These are phyloP conservation scores for Escovopsis weberi DNA, from an alignment of 2,329 filamentous ascomycete genomes.

Conservation along the genomic window DNA sequence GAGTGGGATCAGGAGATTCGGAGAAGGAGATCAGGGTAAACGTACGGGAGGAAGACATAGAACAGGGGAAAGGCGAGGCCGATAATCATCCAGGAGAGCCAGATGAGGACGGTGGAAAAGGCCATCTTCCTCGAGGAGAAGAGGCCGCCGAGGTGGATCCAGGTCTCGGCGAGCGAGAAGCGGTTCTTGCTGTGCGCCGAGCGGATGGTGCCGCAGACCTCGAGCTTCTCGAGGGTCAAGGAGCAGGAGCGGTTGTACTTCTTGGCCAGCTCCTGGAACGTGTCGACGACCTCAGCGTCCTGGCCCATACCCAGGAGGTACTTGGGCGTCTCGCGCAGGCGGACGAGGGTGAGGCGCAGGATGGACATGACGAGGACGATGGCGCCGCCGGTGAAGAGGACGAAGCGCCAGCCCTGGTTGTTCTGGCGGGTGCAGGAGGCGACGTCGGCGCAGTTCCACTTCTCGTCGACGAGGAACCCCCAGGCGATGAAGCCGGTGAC, in stretches of 20 bases:
- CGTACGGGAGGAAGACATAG: slow-evolving; percentile 60
- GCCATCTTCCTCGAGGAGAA: slow-evolving; percentile 47
- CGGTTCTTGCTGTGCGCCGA: slow-evolving; percentile 20
- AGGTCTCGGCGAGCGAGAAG: slow-evolving; percentile 18
- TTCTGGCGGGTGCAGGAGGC: slow-evolving; percentile 30
- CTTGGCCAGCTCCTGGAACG: slow-evolving; percentile 36
- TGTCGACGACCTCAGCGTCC: slow-evolving; percentile 32
- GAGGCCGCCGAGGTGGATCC: slow-evolving; percentile 47
- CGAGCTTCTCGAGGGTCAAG: slow-evolving; percentile 30
- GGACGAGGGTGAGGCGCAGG: slow-evolving; percentile 30
- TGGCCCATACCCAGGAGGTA: slow-evolving; percentile 31
- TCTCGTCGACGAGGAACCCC: slow-evolving; percentile 34
- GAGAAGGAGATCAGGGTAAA: too few relatives aligned
- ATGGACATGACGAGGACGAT: slow-evolving; percentile 30
- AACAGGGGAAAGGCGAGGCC: slow-evolving; percentile 62
- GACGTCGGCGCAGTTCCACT: slow-evolving; percentile 24
- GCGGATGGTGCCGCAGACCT: slow-evolving; percentile 29
- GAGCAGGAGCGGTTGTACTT: slow-evolving; percentile 21
- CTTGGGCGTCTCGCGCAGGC: slow-evolving; percentile 33
- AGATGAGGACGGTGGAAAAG: slow-evolving; percentile 48
- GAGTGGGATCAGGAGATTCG: not conserved
- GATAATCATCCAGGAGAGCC: slow-evolving; percentile 55
- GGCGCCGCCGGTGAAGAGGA: slow-evolving; percentile 29
- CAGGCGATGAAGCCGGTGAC: slow-evolving; percentile 30
- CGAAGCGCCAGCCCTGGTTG: slow-evolving; percentile 37